Base-by-base conservation (phyloP, 2,329 filamentous ascomycete genomes). In the Calonectria pauciramosa region DNA sequence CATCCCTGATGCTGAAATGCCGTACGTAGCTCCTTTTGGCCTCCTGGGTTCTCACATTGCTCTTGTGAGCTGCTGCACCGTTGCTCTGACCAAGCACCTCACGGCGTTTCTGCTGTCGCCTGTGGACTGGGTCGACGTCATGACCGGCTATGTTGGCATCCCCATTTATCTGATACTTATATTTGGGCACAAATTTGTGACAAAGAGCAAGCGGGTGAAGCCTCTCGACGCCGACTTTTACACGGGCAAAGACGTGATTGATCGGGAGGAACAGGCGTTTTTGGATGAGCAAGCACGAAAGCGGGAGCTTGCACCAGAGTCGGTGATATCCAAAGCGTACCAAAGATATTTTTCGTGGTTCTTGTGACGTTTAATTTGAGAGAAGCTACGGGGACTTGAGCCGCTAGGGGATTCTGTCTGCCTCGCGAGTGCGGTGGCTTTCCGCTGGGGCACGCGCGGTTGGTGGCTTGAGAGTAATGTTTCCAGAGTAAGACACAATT, bases 61-160 rank as follows among this genome's bases (percentile, higher is more conserved):
- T 0, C 88, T 97, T 2, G 86, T 88, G 80, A 93, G 95, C 86
- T 95, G 94, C 86, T 88, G 90, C 81, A 83, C 96, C 41, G 94
- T 97, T 76, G 91, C 93, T 2, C 82, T 97, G 68, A 96, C 95
- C 82, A 97, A 97, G 90, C 96, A 95, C 88, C 96, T 92, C 85
- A 90, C 72, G 92, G 94, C 74, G 96, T 96, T 85, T 87, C 91
- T 78, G 82, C 79, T 81, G 86, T 78, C 88, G 88, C 84, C 79
- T 75, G 82, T 72, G 88, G 88, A 68, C 87, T 87, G 69, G 94
- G 94, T 78, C 90, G 94, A 84, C 94, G 94, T 96, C 85, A 91
- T 96, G 83, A 95, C 93, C 0, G 93, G 93, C 32, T 96, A 96
- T 83, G 86, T 94, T 8, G 94, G 94, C 67, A 95, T 96, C 78